Evolutionary conservation across 495 filamentous ascomycete genomes (phyloP).

Genomic region (Friedmanniomyces endolithicus): DNA sequence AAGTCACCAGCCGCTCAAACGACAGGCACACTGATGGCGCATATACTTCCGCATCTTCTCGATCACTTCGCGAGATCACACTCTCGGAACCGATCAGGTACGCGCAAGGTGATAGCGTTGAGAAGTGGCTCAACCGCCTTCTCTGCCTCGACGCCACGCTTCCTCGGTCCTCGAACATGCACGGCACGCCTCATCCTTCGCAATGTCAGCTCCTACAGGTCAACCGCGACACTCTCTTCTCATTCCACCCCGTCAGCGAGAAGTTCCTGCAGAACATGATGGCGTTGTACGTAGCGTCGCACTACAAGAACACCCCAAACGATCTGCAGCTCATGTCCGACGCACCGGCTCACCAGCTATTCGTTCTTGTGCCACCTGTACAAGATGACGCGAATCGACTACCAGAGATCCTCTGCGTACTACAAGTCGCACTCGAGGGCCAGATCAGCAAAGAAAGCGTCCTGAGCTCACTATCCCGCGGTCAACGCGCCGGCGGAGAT

Average conservation of each 20-base stretch:
- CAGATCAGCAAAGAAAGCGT: conserved; percentile 89
- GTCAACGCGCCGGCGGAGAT: conserved; percentile 83
- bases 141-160: conserved; percentile 87
- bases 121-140: conserved; percentile 91
- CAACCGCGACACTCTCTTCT: conserved; percentile 95
- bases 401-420: conserved; percentile 86
- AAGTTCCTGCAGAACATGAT: conserved; percentile 97
- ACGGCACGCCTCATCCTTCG: conserved; percentile 78
- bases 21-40: conserved; percentile 52
- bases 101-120: conserved; percentile 76
- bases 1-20: conserved; percentile 59
- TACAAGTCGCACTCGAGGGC: conserved; percentile 91
- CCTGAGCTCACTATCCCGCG: conserved; percentile 73
- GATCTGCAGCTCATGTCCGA: conserved; percentile 97
- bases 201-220: conserved; percentile 84
- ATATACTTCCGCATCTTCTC: conserved; percentile 47
- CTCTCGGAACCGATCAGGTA: conserved; percentile 92
- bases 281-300: conserved; percentile 90
- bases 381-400: conserved; percentile 62
- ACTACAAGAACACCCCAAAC: conserved; percentile 98
- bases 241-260: conserved; percentile 92
- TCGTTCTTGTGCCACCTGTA: conserved; percentile 82
- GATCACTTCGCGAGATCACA: conserved; percentile 85
- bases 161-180: conserved; percentile 61
- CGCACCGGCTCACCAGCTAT: conserved; percentile 92